phyloP scores from a whole-genome alignment of 768 basidiomycete species.

The Sistotremastrum niveocremeum region DNA sequence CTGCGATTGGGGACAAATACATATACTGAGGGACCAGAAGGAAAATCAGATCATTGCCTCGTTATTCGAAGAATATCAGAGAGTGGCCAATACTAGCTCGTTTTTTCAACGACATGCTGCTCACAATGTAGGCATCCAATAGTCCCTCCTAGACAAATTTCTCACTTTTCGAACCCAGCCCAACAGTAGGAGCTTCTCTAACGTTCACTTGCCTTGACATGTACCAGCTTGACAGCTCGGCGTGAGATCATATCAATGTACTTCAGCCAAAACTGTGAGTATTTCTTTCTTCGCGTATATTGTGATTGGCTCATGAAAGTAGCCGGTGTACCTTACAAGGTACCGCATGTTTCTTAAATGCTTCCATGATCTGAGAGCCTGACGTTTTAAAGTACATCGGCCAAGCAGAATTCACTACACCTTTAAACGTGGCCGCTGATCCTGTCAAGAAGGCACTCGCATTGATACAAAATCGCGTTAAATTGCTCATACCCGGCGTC shows the following conservation, averaged over 20 bases:
- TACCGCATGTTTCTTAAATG: conserved; percentile 15
- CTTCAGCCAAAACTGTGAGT: conserved; percentile 73
- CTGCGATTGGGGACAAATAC: conserved; percentile 42
- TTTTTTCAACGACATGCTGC: conserved; percentile 67
- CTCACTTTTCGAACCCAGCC: conserved; percentile 5
- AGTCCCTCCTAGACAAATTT: background rate
- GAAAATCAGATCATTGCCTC: conserved; percentile 32
- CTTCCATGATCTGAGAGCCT: background rate
- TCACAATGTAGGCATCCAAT: conserved; percentile 34
- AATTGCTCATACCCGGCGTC: conserved; percentile 26
- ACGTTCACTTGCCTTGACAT: background rate
- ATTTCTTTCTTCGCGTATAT: background rate
- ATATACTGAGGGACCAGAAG: conserved; percentile 30
- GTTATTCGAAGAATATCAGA: conserved; percentile 48
- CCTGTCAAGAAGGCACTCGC: conserved; percentile 46
- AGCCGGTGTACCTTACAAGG: conserved; percentile 78
- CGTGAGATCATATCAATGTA: conserved; percentile 65
- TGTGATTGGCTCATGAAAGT: conserved; percentile 1
- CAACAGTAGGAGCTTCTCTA: conserved; percentile 38
- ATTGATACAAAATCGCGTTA: conserved; percentile 44
- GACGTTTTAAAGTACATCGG: conserved; percentile 49
- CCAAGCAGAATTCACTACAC: conserved; percentile 57
- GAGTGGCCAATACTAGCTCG: conserved; percentile 39
- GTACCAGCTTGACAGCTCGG: conserved; percentile 30
- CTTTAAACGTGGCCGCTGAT: conserved; percentile 42